These are phyloP conservation scores for Albizia julibrissin DNA, from an alignment of 306 rosid species.

Conservation along the genomic window DNA sequence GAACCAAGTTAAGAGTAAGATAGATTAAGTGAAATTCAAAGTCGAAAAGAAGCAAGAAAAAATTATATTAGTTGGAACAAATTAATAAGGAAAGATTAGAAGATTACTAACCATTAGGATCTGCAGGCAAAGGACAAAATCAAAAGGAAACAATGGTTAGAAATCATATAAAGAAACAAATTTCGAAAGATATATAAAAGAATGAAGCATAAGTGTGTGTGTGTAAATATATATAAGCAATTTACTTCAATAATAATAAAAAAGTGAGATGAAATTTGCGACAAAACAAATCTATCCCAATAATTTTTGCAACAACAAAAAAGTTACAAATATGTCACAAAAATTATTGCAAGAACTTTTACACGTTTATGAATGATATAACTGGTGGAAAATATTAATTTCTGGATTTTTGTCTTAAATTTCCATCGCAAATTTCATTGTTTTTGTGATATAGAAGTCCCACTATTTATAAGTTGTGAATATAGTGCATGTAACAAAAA, in stretches of 20 bases:
- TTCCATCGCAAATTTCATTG: background rate
- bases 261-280: background rate
- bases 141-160: background rate
- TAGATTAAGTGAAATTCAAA: background rate
- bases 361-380: no score
- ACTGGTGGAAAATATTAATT: background rate
- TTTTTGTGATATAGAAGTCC: background rate
- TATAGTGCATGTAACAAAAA: background rate
- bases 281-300: background rate
- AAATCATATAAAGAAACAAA: background rate
- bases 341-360: no score
- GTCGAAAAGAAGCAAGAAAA: background rate
- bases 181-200: background rate
- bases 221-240: background rate
- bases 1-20: background rate
- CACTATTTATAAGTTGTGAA: no score
- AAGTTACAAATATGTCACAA: background rate
- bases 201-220: background rate
- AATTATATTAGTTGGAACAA: background rate
- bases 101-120: slow-evolving; percentile 53
- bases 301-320: background rate
- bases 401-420: background rate
- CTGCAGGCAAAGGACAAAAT: slow-evolving; percentile 27
- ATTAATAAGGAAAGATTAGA: slow-evolving; percentile 3
- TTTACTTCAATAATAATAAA: background rate